Evolutionary conservation across 176 grass and related monocot genomes (phyloP), one percentile per base, ranked within the genome.

Genomic region (Oryza coarctata): DNA sequence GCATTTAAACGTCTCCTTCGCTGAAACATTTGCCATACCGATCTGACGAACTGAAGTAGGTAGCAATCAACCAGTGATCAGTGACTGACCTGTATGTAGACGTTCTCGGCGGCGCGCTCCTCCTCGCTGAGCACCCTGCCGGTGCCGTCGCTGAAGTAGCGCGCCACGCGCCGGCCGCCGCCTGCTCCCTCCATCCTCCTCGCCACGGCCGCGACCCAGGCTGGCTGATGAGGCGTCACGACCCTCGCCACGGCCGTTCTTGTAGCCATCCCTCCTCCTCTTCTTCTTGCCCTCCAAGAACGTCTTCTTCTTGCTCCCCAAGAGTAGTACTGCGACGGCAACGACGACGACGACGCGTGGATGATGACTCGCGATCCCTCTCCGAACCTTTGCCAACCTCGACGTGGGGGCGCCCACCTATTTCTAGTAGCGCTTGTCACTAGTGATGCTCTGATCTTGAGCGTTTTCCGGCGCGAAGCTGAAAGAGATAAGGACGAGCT

Each of bases 101-200:
- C 86, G 62, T 76, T 89, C 82, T 98, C 90, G 60, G 82, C 89
- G 61, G 95, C 90, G 67, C 88, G 85, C 86, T 98, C 95, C 84
- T 94, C 95, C 80, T 94, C 95, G 83, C 92, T 80, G 66, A 98
- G 88, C 68, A 98, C 74, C 83, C 68, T 91, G 26, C 90, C 95
- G 75, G 75, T 79, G 31, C 76, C 75, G 74, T 93, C 90, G 31
- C 92, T 73, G 81, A 98, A 94, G 80, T 92, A 93, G 39, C 95
- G 90, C 39, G 78, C 61, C 65, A 47, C 44, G 73, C 45, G 78
- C 2, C 72, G 80, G 60, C 70, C 23, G 3, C 83, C 83, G n/a
- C 75, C 75, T 0, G 58, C 18, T 10, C 81, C 67, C 5, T 85
- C 86, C 75, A 89, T 91, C 63, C 50, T 80, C 65, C 29, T 79